These are phyloP conservation scores for Tanozyma kutaoensis DNA, from an alignment of 805 yeast species.

Conservation along the genomic window DNA sequence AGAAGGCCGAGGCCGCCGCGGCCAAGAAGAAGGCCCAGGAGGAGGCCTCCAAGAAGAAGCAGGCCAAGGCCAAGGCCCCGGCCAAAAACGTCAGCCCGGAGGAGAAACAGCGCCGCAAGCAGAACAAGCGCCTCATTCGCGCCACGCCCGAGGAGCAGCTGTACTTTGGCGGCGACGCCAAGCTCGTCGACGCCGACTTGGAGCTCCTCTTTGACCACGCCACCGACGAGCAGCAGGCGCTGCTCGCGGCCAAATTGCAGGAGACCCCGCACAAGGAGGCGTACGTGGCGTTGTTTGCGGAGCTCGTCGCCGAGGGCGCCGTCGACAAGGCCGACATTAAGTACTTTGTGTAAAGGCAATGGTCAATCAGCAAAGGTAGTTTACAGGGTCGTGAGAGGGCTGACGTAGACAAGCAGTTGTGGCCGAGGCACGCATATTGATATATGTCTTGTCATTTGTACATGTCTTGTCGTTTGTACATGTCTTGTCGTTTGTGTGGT, in stretches of 20 bases:
- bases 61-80: conserved; percentile 74
- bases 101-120: no score
- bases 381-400: no score
- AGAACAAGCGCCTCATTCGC: conserved; percentile 86
- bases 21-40: conserved; percentile 52
- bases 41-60: conserved; percentile 46
- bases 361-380: no score
- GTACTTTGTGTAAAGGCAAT: conserved; percentile 27
- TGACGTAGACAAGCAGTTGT: no score
- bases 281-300: conserved; percentile 41
- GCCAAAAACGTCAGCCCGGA: conserved; percentile 95
- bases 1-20: conserved; percentile 80
- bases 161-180: conserved; percentile 71
- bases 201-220: conserved; percentile 68
- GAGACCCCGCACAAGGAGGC: conserved; percentile 47
- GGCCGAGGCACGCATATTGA: no score
- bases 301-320: conserved; percentile 39
- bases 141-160: conserved; percentile 67
- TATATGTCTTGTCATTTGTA: no score
- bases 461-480: no score
- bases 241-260: conserved; percentile 57
- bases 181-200: conserved; percentile 64
- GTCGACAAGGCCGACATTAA: conserved; percentile 39
- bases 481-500: no score
- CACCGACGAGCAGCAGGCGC: conserved; percentile 66